These are phyloP conservation scores for Drechslerella coelobrocha DNA, from an alignment of 2,329 filamentous ascomycete species.

Conservation along the genomic window DNA sequence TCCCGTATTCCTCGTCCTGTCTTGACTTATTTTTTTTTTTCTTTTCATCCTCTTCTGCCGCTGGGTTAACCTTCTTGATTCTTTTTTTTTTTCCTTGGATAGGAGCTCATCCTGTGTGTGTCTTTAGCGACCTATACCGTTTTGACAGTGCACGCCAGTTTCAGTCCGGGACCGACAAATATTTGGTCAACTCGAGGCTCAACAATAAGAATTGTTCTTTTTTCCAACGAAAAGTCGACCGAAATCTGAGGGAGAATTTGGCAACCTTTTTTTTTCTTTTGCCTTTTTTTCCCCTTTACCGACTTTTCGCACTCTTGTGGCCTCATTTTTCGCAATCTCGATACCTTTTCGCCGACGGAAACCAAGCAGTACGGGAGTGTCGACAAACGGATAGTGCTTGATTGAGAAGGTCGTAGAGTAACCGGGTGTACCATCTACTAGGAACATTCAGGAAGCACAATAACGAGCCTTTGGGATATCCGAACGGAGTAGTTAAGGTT, in stretches of 20 bases:
- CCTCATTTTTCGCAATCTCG: constrained; percentile 17
- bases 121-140: constrained; percentile 39
- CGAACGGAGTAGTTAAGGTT: constrained; percentile 43
- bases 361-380: constrained; percentile 18
- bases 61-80: constrained; percentile 16
- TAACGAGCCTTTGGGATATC: constrained; percentile 48
- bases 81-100: constrained; percentile 19
- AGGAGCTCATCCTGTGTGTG: constrained; percentile 46
- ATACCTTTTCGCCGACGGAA: constrained; percentile 17
- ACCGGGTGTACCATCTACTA: constrained; percentile 50
- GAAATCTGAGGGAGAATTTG: background rate
- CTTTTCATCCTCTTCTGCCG: constrained; percentile 6
- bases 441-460: constrained; percentile 48
- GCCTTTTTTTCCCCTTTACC: constrained; percentile 14
- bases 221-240: background rate
- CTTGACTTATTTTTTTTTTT: constrained; percentile 11
- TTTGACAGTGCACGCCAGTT: constrained; percentile 24
- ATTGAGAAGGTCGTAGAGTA: constrained; percentile 51
- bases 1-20: constrained; percentile 30
- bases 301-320: constrained; percentile 27
- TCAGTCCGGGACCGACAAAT: constrained; percentile 38
- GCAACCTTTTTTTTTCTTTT: no score
- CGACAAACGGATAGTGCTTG: constrained; percentile 48
- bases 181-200: constrained; percentile 25
- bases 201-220: constrained; percentile 31